Conservation (phyloP, 2,329 filamentous ascomycete species). For the Dothiorella sarmentorum region DNA sequence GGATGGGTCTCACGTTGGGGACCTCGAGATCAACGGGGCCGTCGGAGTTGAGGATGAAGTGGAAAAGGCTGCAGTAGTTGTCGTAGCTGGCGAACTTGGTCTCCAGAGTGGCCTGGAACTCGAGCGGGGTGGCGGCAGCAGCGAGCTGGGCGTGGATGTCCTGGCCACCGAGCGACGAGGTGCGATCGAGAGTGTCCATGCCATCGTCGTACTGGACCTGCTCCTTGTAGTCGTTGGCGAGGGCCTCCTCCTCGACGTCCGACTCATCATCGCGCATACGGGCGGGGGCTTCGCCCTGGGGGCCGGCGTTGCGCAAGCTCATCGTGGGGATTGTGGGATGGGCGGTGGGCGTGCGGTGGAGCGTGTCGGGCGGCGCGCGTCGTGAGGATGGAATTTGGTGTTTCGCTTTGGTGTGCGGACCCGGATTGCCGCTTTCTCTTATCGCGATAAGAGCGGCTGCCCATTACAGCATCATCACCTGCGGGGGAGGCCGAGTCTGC, state of each 20-base stretch:
- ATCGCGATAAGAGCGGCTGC: conserved; percentile 16
- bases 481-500: background rate
- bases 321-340: conserved; percentile 25
- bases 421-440: conserved; percentile 2
- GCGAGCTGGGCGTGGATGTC: conserved; percentile 91
- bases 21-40: conserved; percentile 97
- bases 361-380: conserved; percentile 16
- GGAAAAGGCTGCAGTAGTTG: conserved; percentile 98
- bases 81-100: conserved; percentile 99
- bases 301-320: conserved; percentile 37
- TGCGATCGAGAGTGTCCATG: conserved; percentile 76
- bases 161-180: conserved; percentile 64
- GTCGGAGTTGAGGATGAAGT: conserved; percentile 98
- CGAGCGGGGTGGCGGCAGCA: conserved; percentile 88
- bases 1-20: conserved; percentile 70
- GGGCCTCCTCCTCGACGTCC: conserved; percentile 91
- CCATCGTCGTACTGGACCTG: conserved; percentile 92
- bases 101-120: conserved; percentile 93
- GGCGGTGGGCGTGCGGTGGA: conserved; percentile 11
- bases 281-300: conserved; percentile 38
- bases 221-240: conserved; percentile 91
- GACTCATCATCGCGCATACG: conserved; percentile 67
- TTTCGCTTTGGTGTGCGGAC: conserved; percentile 19
- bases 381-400: conserved; percentile 20
- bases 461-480: no score